Base-by-base conservation (phyloP, 2,329 filamentous ascomycete species). In the Fusarium sp. region DNA sequence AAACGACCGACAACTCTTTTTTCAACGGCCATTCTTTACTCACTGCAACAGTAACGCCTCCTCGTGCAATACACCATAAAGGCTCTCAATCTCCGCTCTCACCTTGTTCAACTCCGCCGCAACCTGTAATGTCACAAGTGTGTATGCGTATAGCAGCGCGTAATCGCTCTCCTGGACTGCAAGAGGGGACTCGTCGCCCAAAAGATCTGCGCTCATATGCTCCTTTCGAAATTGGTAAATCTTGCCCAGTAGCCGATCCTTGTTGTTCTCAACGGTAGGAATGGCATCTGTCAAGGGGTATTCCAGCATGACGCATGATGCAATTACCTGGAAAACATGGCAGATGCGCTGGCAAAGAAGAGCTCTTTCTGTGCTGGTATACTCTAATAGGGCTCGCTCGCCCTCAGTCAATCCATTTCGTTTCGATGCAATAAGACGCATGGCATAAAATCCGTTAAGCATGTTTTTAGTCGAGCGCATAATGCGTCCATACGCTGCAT, bases 401-500 rank as follows among this genome's bases (percentile, higher is more conserved):
- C 95, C 94, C 26, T 91, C 88, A 4, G 90, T 93, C 2, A 93
- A 87, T 39, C 87, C 87, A 13, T 90, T 84, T 62, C 95, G 92
- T 75, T 94, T 95, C 76, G 92, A 86, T 39, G 97, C 94, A 67
- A 98, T 90, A 13, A 98, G 88, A 68, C 95, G 97, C 93, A 99
- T 97, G 53, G 94, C 93, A 76, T 98, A 94, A 79, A 99, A 98
- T 39, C 93, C 91, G 79, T 98, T 94, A 7, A 98, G 88, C 80
- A 98, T 93, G 54, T 91, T 90, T 67, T 91, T 90, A 2, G 94
- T 97, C 12, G 91, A 91, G 23, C 88, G 87, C 77, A 98, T 86
- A 60, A 98, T 91, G 37, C 89, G 88, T 7, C 86, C 88, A 77
- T 92, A 94, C 18, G 89, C 86, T 44, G 86, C 88, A 67, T 90